A percentile compares a stretch with the other conserved stretches of the same genome.
Conservation (phyloP, 495 filamentous ascomycete species). For the Cercophora samala region DNA sequence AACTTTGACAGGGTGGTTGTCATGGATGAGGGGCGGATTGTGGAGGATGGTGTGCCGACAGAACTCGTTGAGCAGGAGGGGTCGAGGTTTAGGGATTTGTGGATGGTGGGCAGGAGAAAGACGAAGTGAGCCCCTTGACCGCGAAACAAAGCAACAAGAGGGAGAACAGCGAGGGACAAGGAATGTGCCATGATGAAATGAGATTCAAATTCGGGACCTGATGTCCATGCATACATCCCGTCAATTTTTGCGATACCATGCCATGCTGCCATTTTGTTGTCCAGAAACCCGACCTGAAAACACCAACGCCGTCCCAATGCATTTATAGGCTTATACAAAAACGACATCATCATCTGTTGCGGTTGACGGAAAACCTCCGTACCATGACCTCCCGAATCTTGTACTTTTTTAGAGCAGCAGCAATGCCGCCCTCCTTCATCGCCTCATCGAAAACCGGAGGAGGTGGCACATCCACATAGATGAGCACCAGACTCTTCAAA, state of each 20-base stretch:
- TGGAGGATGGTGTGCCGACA: slow-evolving; percentile 42
- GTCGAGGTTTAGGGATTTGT: slow-evolving; percentile 38
- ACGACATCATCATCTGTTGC: slow-evolving; percentile 44
- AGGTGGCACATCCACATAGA: slow-evolving; percentile 87
- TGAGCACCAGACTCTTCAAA: slow-evolving; percentile 79
- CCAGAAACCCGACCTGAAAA: not conserved
- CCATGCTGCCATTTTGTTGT: slow-evolving; percentile 1
- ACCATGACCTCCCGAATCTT: slow-evolving; percentile 78
- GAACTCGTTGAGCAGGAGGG: slow-evolving; percentile 31
- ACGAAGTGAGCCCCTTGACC: not conserved
- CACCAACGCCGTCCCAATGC: slow-evolving; percentile 17
- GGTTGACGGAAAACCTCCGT: slow-evolving; percentile 78
- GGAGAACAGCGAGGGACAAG: not conserved
- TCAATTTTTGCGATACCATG: not conserved
- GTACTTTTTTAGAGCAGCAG: slow-evolving; percentile 64
- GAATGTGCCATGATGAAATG: not conserved
- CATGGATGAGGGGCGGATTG: slow-evolving; percentile 42
- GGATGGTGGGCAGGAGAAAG: slow-evolving; percentile 20
- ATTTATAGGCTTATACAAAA: slow-evolving; percentile 5
- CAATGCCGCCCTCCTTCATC: slow-evolving; percentile 52
- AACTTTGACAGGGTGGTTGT: slow-evolving; percentile 47
- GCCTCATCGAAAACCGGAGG: slow-evolving; percentile 49
- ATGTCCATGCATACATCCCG: not conserved
- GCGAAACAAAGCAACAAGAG: not conserved
- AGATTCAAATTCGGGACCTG: not conserved